A percentile compares a stretch with the other conserved stretches of the same genome.
phyloP scores from a whole-genome alignment of 805 yeast species.

The Brettanomyces custersianus region DNA sequence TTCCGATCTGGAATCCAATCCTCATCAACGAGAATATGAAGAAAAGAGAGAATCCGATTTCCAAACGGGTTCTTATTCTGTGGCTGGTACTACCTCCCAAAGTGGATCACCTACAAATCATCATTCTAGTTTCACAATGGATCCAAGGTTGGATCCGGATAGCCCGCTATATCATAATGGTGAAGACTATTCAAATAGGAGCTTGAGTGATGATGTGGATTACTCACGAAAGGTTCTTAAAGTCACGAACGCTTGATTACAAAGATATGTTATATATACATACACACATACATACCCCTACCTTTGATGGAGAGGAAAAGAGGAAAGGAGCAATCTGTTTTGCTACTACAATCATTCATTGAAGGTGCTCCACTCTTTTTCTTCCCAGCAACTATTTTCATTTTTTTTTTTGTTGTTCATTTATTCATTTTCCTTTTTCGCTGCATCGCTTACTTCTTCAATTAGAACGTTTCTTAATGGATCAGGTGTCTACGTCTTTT shows the following conservation, averaged over 20 bases:
- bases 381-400: too few relatives aligned
- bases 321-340: too few relatives aligned
- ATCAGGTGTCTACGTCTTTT: too few relatives aligned
- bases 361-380: too few relatives aligned
- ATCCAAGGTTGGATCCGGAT: conserved; percentile 38
- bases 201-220: conserved; percentile 48
- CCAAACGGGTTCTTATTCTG: conserved; percentile 1
- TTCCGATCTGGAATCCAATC: conserved; percentile 12
- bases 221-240: conserved; percentile 47
- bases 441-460: too few relatives aligned
- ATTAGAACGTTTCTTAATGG: too few relatives aligned
- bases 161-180: conserved; percentile 41
- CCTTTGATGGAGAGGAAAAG: too few relatives aligned
- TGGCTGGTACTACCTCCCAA: conserved; percentile 1
- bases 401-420: too few relatives aligned
- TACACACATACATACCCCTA: too few relatives aligned
- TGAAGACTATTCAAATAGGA: conserved; percentile 28
- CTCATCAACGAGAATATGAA: conserved; percentile 7
- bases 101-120: conserved; percentile 1
- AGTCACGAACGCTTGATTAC: conserved; percentile 35
- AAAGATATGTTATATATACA: too few relatives aligned
- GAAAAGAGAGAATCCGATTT: conserved; percentile 6
- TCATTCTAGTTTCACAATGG: not conserved
- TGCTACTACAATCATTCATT: too few relatives aligned
- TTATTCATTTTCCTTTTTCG: too few relatives aligned